These are phyloP conservation scores for Fibroporia radiculosa DNA, from an alignment of 768 basidiomycete genomes.

Conservation along the genomic window DNA sequence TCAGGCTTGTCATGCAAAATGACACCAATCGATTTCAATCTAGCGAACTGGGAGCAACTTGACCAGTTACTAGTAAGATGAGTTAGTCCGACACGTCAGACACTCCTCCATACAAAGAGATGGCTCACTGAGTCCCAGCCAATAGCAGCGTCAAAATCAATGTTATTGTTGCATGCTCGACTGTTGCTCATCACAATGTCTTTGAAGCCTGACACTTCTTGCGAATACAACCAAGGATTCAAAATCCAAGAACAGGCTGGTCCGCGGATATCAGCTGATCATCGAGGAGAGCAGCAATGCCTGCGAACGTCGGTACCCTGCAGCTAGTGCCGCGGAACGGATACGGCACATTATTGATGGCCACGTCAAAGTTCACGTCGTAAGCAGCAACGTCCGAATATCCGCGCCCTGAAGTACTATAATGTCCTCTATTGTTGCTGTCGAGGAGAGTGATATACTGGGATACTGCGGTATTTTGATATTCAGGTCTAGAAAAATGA, in stretches of 20 bases:
- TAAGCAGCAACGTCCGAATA: slow-evolving; percentile 64
- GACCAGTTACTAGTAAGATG: too few relatives aligned
- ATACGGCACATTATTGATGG: slow-evolving; percentile 12
- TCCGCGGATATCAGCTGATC: slow-evolving; percentile 25
- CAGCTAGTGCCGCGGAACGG: slow-evolving; percentile 52
- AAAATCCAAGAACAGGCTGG: slow-evolving; percentile 28
- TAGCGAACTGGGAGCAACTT: too few relatives aligned
- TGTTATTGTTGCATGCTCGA: too few relatives aligned
- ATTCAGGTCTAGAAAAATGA: slow-evolving; percentile 18
- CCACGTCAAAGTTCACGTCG: slow-evolving; percentile 38
- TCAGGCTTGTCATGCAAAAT: too few relatives aligned
- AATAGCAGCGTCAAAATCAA: too few relatives aligned
- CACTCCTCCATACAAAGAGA: too few relatives aligned
- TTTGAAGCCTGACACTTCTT: too few relatives aligned
- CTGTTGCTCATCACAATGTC: too few relatives aligned
- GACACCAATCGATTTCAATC: too few relatives aligned
- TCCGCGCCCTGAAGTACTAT: slow-evolving; percentile 28
- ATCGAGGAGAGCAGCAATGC: slow-evolving; percentile 48
- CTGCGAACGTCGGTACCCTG: slow-evolving; percentile 53
- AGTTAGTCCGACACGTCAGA: too few relatives aligned
- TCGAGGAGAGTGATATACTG: slow-evolving; percentile 13
- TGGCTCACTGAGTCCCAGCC: too few relatives aligned
- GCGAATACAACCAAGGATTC: slow-evolving; percentile 28
- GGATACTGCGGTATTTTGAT: slow-evolving; percentile 16
- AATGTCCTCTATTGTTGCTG: slow-evolving; percentile 12